Percentiles rank a stretch among this genome's conserved stretches.
These are phyloP conservation scores for Allantophomopsis cytisporea DNA, from an alignment of 2,329 filamentous ascomycete genomes.

Conservation along the genomic window DNA sequence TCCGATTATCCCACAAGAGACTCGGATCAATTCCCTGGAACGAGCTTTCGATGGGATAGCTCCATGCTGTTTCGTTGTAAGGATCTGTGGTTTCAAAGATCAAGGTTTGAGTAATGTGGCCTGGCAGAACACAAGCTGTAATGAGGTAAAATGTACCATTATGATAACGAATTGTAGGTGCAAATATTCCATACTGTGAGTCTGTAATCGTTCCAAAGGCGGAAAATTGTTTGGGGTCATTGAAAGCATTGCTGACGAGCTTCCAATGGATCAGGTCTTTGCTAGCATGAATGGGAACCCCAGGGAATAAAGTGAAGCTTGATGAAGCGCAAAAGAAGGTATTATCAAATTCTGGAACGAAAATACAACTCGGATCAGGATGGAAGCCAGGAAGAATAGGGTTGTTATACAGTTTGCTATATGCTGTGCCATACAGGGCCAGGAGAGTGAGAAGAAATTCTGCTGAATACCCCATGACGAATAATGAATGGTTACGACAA, in stretches of 20 bases:
- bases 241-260: constrained; percentile 25
- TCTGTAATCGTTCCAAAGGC: constrained; percentile 8
- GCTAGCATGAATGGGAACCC: background rate
- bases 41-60: constrained; percentile 21
- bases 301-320: background rate
- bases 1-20: constrained; percentile 30
- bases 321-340: constrained; percentile 34
- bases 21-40: constrained; percentile 31
- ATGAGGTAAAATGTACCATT: constrained; percentile 18
- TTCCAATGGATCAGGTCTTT: constrained; percentile 25
- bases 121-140: constrained; percentile 10
- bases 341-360: constrained; percentile 9
- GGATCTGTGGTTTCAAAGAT: constrained; percentile 14
- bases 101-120: constrained; percentile 9
- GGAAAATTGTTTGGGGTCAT: constrained; percentile 5
- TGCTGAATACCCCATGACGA: too few species aligned
- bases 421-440: too few species aligned
- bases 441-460: too few species aligned
- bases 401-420: constrained; percentile 17
- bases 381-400: constrained; percentile 20
- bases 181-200: constrained; percentile 21
- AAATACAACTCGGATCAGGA: constrained; percentile 17
- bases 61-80: constrained; percentile 12
- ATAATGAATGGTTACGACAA: too few species aligned
- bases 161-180: constrained; percentile 18